Base-by-base conservation (phyloP, 106 monocot species). In the Agapanthus africanus region DNA sequence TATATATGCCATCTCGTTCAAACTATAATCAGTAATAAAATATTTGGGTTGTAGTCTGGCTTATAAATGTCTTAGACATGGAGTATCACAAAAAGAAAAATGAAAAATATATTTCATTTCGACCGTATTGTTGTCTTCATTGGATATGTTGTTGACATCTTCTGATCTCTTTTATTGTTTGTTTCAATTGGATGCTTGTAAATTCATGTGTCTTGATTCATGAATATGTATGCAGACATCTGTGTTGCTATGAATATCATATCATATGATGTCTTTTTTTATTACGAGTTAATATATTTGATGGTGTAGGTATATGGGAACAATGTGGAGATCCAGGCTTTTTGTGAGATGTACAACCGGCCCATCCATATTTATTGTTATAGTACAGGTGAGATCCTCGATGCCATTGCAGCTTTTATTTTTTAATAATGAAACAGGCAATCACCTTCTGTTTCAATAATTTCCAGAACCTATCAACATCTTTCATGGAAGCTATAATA, bases 221-320 rank as follows among this genome's bases (percentile, higher is more conserved):
- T 25, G 14, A 28, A 30, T 52, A 25, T 14, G 25, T 52, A 57
- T 31, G 10, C 10, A 19, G 31, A 30, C 10, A 30, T 13, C 13
- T 30, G 5, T 30, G 56, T 57, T 13, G 30, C 30, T 57, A 4
- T 30, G 30, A 30, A 13, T 2, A 57, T 30, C 14, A 57, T 31
- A 30, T 57, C 7, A 44, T 14, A 57, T 57, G 30, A 57, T 30
- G 13, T 28, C 27, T n/a, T 30, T 30, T 57, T 57, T 4, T 30
- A 11, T 54, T 25, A 25, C 26, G 52, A 44, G 16, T 16, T 44
- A n/a, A n/a, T n/a, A n/a, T n/a, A n/a, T n/a, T n/a, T n/a, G n/a
- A n/a, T n/a, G n/a, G n/a, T n/a, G n/a, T 68, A 99, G 99, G 99
- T 93, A 1, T 93, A 93, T 83, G 99, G 99, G 35, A 99, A 99